Percentiles rank a stretch among this genome's conserved stretches.
These are phyloP conservation scores for Theobroma cacao DNA, from an alignment of 345 rosid genomes.

Conservation along the genomic window DNA sequence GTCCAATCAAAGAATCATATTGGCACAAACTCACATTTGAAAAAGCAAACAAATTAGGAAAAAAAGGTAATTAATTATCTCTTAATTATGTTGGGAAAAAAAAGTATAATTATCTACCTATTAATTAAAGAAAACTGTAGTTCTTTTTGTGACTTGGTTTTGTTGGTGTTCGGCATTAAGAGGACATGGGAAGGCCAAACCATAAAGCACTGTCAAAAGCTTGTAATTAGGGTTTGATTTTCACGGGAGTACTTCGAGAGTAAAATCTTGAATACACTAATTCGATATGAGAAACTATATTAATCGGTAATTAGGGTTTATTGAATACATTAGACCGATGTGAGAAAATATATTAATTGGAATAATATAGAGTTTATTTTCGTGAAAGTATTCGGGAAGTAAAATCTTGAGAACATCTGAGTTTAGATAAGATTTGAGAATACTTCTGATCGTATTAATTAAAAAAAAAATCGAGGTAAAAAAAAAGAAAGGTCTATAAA, in stretches of 20 bases:
- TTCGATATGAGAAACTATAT: no score
- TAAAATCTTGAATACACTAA: no score
- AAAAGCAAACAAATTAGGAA: neutral
- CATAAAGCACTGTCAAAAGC: neutral
- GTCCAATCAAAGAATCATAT: conserved; percentile 1
- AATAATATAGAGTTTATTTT: no score
- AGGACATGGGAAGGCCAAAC: conserved; percentile 1
- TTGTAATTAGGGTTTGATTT: no score
- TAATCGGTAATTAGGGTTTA: no score
- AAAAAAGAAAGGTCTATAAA: neutral
- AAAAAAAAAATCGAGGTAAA: neutral
- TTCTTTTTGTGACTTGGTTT: neutral
- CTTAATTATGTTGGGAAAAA: neutral
- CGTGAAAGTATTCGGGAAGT: no score
- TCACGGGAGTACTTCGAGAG: no score
- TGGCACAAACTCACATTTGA: neutral
- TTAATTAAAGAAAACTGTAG: neutral
- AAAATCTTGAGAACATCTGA: no score
- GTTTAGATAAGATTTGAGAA: no score
- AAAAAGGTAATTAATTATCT: conserved; percentile 3
- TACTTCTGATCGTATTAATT: no score
- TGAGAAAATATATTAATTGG: no score
- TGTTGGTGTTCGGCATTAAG: neutral
- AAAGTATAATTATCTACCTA: neutral
- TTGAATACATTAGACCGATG: no score